These are phyloP conservation scores for Cryptococcus sp. DNA, from an alignment of 1,284 basidiomycete genomes.

Conservation along the genomic window DNA sequence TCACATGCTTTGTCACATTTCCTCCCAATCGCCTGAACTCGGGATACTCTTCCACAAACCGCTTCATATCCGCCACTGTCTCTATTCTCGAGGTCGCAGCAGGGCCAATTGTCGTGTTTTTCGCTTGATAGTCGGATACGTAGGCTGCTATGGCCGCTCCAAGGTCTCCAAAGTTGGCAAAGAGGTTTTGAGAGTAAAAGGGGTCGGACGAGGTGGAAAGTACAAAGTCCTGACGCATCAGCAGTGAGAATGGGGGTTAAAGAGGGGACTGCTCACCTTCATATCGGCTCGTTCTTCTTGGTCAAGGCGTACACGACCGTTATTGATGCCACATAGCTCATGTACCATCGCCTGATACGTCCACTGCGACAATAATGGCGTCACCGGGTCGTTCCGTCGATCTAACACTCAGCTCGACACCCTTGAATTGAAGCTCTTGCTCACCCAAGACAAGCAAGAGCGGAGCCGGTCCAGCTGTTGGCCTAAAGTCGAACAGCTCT, in stretches of 20 bases:
- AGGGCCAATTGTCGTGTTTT: constrained; percentile 58
- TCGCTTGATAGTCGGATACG: constrained; percentile 88
- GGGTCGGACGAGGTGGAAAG: constrained; percentile 86
- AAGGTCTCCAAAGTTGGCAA: constrained; percentile 94
- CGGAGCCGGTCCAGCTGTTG: constrained; percentile 50
- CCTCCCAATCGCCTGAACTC: constrained; percentile 94
- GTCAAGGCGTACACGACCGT: constrained; percentile 83
- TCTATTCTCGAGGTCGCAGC: constrained; percentile 70
- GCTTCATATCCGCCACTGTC: constrained; percentile 95
- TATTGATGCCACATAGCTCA: constrained; percentile 87
- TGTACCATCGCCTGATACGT: constrained; percentile 99
- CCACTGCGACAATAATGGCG: constrained; percentile 96
- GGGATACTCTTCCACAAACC: constrained; percentile 97
- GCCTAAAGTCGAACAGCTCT: constrained; percentile 53
- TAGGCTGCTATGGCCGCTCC: constrained; percentile 89
- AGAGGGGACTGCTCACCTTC: constrained; percentile 53
- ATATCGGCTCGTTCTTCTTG: constrained; percentile 83
- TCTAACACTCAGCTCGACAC: constrained; percentile 49
- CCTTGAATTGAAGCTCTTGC: constrained; percentile 1
- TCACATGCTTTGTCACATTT: constrained; percentile 98
- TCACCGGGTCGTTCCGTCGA: constrained; percentile 94
- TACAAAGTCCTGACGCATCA: constrained; percentile 71
- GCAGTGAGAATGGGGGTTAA: not conserved
- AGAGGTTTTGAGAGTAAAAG: constrained; percentile 87
- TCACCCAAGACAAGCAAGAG: constrained; percentile 51